Conservation (phyloP, 1,284 basidiomycete species). For the Sphagnurus paluster region DNA sequence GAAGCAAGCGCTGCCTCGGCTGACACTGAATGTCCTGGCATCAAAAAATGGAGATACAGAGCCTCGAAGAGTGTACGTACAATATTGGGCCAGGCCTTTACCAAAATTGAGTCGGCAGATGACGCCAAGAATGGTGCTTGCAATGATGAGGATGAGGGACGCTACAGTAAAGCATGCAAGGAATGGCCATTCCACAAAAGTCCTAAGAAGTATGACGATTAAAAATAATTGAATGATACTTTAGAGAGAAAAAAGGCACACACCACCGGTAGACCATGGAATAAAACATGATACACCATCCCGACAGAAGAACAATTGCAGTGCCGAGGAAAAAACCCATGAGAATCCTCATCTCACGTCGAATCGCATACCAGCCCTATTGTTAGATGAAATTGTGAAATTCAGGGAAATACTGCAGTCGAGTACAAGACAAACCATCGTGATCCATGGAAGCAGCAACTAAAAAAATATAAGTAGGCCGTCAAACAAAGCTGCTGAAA, state of each 20-base stretch:
- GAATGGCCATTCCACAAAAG: slow-evolving; percentile 57
- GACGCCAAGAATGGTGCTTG: slow-evolving; percentile 44
- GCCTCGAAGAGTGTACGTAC: slow-evolving; percentile 29
- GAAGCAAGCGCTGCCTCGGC: slow-evolving; percentile 43
- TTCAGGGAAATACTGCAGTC: background rate
- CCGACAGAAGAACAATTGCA: slow-evolving; percentile 36
- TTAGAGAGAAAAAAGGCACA: slow-evolving; percentile 6
- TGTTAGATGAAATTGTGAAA: background rate
- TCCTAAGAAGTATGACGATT: slow-evolving; percentile 28
- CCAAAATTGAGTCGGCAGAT: slow-evolving; percentile 51
- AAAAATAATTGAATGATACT: background rate
- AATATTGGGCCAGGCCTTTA: slow-evolving; percentile 49
- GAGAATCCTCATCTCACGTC: slow-evolving; percentile 41
- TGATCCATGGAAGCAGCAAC: slow-evolving; percentile 55
- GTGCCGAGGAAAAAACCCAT: slow-evolving; percentile 46
- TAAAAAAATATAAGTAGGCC: slow-evolving; percentile 17
- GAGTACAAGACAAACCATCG: slow-evolving; percentile 33
- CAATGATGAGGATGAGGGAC: slow-evolving; percentile 46
- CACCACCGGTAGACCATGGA: slow-evolving; percentile 52
- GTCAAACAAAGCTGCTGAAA: background rate
- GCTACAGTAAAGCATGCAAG: slow-evolving; percentile 47
- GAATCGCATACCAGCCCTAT: slow-evolving; percentile 57
- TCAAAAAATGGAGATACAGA: background rate
- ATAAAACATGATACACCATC: slow-evolving; percentile 54
- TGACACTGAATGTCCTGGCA: slow-evolving; percentile 34